phyloP scores from a whole-genome alignment of 139 green algal species.

The Coccomyxa sp. region DNA sequence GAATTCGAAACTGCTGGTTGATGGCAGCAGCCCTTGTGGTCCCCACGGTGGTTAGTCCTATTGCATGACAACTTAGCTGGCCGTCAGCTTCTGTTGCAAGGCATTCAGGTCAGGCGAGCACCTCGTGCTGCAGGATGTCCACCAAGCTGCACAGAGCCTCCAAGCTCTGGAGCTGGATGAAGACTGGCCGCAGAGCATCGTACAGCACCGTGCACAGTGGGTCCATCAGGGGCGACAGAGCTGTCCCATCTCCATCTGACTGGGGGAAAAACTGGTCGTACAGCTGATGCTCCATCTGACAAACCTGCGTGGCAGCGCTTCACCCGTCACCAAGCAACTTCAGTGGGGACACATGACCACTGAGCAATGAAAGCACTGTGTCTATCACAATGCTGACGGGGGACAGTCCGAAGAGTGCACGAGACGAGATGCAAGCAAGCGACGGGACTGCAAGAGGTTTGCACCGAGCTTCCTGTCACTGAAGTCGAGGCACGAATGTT shows the following conservation, averaged over 20 bases:
- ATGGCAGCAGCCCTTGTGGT: no score
- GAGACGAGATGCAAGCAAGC: no score
- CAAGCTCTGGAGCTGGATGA: conserved; percentile 77
- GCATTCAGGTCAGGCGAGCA: conserved; percentile 18
- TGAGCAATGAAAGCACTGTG: no score
- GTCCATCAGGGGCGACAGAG: conserved; percentile 73
- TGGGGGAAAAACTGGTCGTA: conserved; percentile 86
- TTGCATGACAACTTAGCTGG: no score
- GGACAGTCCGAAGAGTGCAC: no score
- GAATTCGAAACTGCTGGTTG: no score
- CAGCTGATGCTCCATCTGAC: conserved; percentile 79
- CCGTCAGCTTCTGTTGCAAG: no score
- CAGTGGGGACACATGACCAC: no score
- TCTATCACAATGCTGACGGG: no score
- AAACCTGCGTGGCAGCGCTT: conserved; percentile 53
- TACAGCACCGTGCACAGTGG: conserved; percentile 87
- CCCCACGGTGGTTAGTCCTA: no score
- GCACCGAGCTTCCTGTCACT: not conserved
- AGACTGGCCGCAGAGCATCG: conserved; percentile 70
- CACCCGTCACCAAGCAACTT: no score
- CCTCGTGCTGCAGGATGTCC: conserved; percentile 78
- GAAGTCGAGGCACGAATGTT: not conserved
- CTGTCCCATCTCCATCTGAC: conserved; percentile 9
- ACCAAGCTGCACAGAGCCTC: conserved; percentile 86
- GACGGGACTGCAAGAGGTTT: no score